Evolutionary conservation across 2,329 filamentous ascomycete species (phyloP).

Genomic region (Chaetomium strumarium): DNA sequence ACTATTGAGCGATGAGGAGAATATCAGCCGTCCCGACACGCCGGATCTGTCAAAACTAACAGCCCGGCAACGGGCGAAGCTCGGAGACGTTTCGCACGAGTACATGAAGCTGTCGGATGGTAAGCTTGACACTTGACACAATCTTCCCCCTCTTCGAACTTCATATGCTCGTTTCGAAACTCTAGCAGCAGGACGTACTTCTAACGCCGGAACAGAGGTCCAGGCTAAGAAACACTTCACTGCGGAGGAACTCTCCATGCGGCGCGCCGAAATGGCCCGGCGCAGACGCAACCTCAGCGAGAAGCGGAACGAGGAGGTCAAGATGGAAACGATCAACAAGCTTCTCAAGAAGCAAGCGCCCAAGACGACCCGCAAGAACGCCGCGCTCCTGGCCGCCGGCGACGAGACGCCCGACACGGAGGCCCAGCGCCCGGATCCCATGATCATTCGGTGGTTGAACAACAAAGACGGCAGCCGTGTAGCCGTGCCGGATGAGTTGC

Average conservation of each 20-base stretch:
- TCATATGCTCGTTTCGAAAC: neutral
- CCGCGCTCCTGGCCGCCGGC: constrained; percentile 38
- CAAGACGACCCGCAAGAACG: constrained; percentile 56
- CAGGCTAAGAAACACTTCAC: constrained; percentile 59
- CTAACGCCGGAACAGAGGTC: constrained; percentile 42
- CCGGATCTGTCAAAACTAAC: constrained; percentile 56
- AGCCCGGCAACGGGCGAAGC: constrained; percentile 53
- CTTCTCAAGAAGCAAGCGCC: constrained; percentile 80
- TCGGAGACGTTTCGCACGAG: constrained; percentile 49
- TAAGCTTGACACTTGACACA: constrained; percentile 29
- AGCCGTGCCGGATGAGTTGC: constrained; percentile 62
- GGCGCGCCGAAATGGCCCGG: constrained; percentile 56
- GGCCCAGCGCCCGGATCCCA: constrained; percentile 46
- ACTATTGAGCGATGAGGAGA: constrained; percentile 31
- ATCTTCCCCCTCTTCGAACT: neutral
- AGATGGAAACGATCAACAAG: constrained; percentile 89
- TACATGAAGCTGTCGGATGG: constrained; percentile 58
- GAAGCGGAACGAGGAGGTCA: constrained; percentile 59
- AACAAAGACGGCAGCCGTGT: constrained; percentile 58
- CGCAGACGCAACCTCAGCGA: constrained; percentile 57
- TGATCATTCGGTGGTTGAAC: constrained; percentile 67
- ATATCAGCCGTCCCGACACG: constrained; percentile 41
- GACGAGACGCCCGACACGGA: constrained; percentile 45
- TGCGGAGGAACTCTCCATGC: constrained; percentile 57
- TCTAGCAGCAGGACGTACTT: constrained; percentile 5